Evolutionary conservation across 2,329 filamentous ascomycete species (phyloP), one percentile per base, ranked within the genome.

Genomic region (Sarocladium oryzae): DNA sequence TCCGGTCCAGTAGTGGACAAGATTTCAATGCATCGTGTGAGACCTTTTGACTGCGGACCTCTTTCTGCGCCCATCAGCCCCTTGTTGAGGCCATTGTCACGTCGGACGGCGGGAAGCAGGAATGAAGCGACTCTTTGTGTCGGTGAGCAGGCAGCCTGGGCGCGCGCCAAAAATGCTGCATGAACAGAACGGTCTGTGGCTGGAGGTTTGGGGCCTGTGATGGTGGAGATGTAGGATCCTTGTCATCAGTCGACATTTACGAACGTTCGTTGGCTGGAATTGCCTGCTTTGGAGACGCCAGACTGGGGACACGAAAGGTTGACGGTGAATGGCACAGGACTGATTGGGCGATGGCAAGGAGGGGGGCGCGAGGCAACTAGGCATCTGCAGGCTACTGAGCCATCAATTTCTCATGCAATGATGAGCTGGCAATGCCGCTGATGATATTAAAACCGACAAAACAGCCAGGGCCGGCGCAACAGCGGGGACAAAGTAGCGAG

Each of bases 341-440:
- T 62, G 59, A 62, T 61, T 61, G 59, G 58, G 35, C 49, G 13
- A 40, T 18, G 9, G 20, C 21, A 54, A 41, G 53, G 61, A 56
- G 43, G 43, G 57, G 61, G 60, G 57, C 62, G 62, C 65, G 66
- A 69, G 65, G 66, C 65, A 67, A 66, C 66, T 67, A 69, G 67
- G 68, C 64, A 67, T 61, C 67, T 63, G 64, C 66, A 63, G 60
- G 58, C 62, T 63, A 36, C n/a, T 50, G 46, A 67, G 69, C 68
- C 61, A 66, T 68, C 68, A 64, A 68, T 68, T 68, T 69, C 73
- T 76, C 76, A 87, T 84, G 84, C 82, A 86, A 69, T 81, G 83
- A 86, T 87, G 84, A 83, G 84, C 80, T 87, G 84, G 82, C 84
- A 86, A 69, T 81, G 77, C 78, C 68, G 62, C 59, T 71, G 72